A percentile compares a stretch with the other conserved stretches of the same genome.
Conservation (phyloP, 495 filamentous ascomycete species). For the Staphylotrichum longicolle region DNA sequence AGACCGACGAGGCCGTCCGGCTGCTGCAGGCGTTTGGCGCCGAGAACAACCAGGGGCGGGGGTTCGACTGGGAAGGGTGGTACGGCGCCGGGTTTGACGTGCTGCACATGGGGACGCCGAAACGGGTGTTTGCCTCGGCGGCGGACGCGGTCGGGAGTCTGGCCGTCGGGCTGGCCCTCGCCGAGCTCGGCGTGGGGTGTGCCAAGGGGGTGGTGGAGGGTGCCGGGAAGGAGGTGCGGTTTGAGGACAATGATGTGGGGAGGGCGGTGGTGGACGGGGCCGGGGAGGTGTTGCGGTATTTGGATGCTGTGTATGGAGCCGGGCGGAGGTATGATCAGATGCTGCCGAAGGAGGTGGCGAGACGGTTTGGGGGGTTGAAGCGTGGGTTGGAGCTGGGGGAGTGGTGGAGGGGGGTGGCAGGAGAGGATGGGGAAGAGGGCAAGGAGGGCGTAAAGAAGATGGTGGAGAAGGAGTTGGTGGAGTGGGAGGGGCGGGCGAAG, state of each 20-base stretch:
- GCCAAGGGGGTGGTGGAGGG: constrained; percentile 45
- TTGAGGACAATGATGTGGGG: constrained; percentile 53
- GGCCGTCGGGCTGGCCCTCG: constrained; percentile 55
- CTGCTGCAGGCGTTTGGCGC: constrained; percentile 78
- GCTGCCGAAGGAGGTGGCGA: constrained; percentile 35
- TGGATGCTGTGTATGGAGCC: constrained; percentile 49
- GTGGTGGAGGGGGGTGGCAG: constrained; percentile 29
- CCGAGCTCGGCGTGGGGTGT: constrained; percentile 59
- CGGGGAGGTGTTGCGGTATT: constrained; percentile 53
- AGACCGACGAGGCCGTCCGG: constrained; percentile 60
- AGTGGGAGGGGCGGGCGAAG: constrained; percentile 33
- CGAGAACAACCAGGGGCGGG: constrained; percentile 67
- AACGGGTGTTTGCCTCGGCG: constrained; percentile 51
- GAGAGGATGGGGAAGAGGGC: neutral
- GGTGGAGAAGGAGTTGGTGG: constrained; percentile 19
- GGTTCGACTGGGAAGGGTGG: constrained; percentile 72
- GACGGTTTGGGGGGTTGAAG: constrained; percentile 39
- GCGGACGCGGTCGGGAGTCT: constrained; percentile 56
- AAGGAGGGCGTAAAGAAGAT: constrained; percentile 3
- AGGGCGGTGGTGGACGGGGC: constrained; percentile 49
- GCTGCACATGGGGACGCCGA: constrained; percentile 61
- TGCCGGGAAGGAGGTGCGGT: constrained; percentile 35
- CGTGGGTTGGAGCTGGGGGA: constrained; percentile 36
- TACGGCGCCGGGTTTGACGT: constrained; percentile 90
- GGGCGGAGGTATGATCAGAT: constrained; percentile 32